These are phyloP conservation scores for Sporodiniella umbellata DNA, from an alignment of 371 early-diverging fungal genomes.

Conservation along the genomic window DNA sequence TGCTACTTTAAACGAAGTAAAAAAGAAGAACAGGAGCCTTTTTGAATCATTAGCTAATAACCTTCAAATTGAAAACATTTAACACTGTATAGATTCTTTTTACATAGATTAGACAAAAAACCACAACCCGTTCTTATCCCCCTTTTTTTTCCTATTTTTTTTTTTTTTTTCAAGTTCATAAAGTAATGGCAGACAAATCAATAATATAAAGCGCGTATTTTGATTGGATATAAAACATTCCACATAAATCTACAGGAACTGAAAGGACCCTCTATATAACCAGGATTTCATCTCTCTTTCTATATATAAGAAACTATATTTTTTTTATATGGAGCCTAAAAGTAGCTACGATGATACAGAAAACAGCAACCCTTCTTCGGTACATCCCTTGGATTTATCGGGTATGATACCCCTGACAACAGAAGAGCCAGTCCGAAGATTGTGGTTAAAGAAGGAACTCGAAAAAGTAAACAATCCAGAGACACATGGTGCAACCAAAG, in stretches of 20 bases:
- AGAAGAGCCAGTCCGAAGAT: conserved; percentile 27
- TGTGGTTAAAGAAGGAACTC: conserved; percentile 18
- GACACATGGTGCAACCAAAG: too few relatives aligned
- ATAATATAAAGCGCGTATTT: not conserved
- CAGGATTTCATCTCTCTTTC: not conserved
- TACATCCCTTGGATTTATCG: not conserved
- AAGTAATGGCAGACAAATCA: not conserved
- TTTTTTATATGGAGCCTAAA: not conserved
- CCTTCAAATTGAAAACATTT: too few relatives aligned
- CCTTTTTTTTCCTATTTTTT: not conserved
- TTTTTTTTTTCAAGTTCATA: not conserved
- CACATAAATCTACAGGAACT: not conserved
- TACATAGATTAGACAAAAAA: too few relatives aligned
- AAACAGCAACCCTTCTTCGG: not conserved
- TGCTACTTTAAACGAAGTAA: conserved; percentile 20
- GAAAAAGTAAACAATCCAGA: conserved; percentile 16
- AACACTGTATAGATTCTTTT: too few relatives aligned
- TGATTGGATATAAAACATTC: not conserved
- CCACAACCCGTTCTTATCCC: too few relatives aligned
- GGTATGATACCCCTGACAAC: conserved; percentile 20
- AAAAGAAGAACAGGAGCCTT: too few relatives aligned
- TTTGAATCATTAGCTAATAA: too few relatives aligned
- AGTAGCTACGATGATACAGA: too few relatives aligned
- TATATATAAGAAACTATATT: not conserved
- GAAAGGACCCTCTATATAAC: not conserved